phyloP scores from a whole-genome alignment of 768 basidiomycete genomes.

The Lactifluus subvellereus region DNA sequence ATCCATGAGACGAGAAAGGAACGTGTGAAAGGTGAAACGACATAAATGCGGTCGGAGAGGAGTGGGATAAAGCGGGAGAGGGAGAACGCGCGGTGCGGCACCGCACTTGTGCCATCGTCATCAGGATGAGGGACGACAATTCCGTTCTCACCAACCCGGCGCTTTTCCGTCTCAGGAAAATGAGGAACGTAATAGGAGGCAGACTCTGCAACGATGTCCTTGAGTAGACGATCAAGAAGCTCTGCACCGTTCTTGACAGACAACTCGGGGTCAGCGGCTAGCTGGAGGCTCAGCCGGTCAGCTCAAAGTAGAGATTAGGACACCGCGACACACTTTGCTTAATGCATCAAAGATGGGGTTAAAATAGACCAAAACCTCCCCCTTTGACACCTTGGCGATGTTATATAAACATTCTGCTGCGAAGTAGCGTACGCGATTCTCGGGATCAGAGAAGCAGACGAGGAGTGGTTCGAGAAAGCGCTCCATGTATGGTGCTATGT shows the following conservation, averaged over 20 bases:
- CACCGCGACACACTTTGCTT: slow-evolving; percentile 67
- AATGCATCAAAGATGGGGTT: slow-evolving; percentile 98
- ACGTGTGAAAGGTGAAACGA: slow-evolving; percentile 91
- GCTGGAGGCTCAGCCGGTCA: slow-evolving; percentile 41
- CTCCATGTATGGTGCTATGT: slow-evolving; percentile 91
- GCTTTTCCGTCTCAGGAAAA: slow-evolving; percentile 72
- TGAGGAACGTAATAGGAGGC: slow-evolving; percentile 92
- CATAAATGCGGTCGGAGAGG: slow-evolving; percentile 87
- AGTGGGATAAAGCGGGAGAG: slow-evolving; percentile 92
- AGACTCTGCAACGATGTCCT: slow-evolving; percentile 96
- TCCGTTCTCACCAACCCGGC: slow-evolving; percentile 45
- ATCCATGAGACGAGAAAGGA: slow-evolving; percentile 98
- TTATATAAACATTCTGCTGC: slow-evolving; percentile 98
- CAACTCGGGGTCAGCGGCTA: slow-evolving; percentile 90
- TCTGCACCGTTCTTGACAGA: slow-evolving; percentile 99
- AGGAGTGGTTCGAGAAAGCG: slow-evolving; percentile 87
- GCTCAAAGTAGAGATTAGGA: background rate
- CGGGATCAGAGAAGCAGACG: slow-evolving; percentile 87
- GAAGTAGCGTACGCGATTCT: slow-evolving; percentile 95
- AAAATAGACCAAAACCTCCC: slow-evolving; percentile 93
- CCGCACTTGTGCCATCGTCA: slow-evolving; percentile 37
- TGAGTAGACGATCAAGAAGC: slow-evolving; percentile 90
- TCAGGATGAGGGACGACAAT: slow-evolving; percentile 66
- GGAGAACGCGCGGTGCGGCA: slow-evolving; percentile 75
- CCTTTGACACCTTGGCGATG: slow-evolving; percentile 95